These are phyloP conservation scores for Allantophomopsis lycopodina DNA, from an alignment of 2,329 filamentous ascomycete genomes.

Conservation along the genomic window DNA sequence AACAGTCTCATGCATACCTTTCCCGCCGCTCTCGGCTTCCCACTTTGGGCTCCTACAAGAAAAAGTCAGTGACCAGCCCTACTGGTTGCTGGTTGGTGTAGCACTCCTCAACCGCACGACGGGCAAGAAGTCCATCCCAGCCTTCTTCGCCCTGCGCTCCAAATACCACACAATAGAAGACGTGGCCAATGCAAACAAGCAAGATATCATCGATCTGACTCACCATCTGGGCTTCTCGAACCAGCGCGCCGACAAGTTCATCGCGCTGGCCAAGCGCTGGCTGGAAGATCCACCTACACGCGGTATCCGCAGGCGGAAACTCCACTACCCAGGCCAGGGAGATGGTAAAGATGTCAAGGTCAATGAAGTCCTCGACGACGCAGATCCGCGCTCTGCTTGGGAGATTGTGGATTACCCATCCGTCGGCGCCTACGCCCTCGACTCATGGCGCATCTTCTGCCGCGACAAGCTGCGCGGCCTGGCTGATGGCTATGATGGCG, in stretches of 20 bases:
- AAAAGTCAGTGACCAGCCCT: slow-evolving; percentile 58
- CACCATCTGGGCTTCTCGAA: slow-evolving; percentile 57
- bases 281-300: slow-evolving; percentile 44
- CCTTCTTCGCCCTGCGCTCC: slow-evolving; percentile 55
- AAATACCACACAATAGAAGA: slow-evolving; percentile 52
- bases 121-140: slow-evolving; percentile 60
- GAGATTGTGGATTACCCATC: slow-evolving; percentile 79
- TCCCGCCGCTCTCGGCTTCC: slow-evolving; percentile 49
- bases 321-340: slow-evolving; percentile 36
- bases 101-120: slow-evolving; percentile 76
- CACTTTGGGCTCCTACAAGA: slow-evolving; percentile 78
- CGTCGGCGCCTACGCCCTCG: slow-evolving; percentile 64
- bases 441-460: slow-evolving; percentile 91
- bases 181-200: slow-evolving; percentile 41
- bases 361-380: slow-evolving; percentile 31
- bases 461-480: slow-evolving; percentile 60
- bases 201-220: slow-evolving; percentile 49
- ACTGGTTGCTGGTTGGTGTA: slow-evolving; percentile 67
- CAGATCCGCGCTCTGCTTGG: slow-evolving; percentile 35
- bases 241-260: slow-evolving; percentile 52
- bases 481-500: slow-evolving; percentile 53
- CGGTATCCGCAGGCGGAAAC: slow-evolving; percentile 39
- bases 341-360: slow-evolving; percentile 33
- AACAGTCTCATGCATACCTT: slow-evolving; percentile 39
- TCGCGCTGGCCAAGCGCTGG: slow-evolving; percentile 60